Base-by-base conservation (phyloP, 2,329 filamentous ascomycete species). In the Elsinoe perseae region DNA sequence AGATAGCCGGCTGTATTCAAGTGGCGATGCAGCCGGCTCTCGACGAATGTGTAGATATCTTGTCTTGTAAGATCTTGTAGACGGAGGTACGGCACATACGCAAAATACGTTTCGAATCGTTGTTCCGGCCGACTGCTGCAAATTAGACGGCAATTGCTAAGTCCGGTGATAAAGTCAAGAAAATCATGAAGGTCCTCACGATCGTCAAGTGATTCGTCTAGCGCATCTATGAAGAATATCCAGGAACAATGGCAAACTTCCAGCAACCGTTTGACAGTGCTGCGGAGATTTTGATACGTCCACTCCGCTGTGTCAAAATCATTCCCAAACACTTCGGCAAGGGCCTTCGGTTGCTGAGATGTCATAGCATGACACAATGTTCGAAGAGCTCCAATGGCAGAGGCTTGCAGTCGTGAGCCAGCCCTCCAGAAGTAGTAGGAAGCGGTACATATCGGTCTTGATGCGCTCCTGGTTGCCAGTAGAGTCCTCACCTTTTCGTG, bases 341-440 rank as follows among this genome's bases (percentile, higher is more conserved):
- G 8, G 4, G 9, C 8, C 18, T 40, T 14, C 2, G 28, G 32
- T 12, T 23, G 8, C n/a, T 9, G 20, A 3, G 40, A 23, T 3
- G n/a, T 10, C 20, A 44, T 44, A 5, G 21, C 25, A 21, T 44
- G 23, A 12, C 20, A 44, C 9, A 44, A n/a, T 6, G 20, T 23
- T 5, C 40, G 20, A 12, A 44, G 4, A 12, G 40, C 40, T 12
- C 40, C 40, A 12, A 25, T 21, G 20, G n/a, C 20, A 25, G 40
- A 44, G 6, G 20, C 40, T 25, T 44, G 40, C 18, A 44, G 7
- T 23, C 6, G 20, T 25, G 40, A 21, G 8, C 50, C 50, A 23
- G 50, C 21, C 25, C 25, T 21, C 28, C 28, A 53, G n/a, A 53
- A 53, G 23, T 36, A 53, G 34, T 20, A 36, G 2, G 50, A 53